Evolutionary conservation across 768 basidiomycete genomes (phyloP), one percentile per base, ranked within the genome.

Genomic region (Russula dissimulans): DNA sequence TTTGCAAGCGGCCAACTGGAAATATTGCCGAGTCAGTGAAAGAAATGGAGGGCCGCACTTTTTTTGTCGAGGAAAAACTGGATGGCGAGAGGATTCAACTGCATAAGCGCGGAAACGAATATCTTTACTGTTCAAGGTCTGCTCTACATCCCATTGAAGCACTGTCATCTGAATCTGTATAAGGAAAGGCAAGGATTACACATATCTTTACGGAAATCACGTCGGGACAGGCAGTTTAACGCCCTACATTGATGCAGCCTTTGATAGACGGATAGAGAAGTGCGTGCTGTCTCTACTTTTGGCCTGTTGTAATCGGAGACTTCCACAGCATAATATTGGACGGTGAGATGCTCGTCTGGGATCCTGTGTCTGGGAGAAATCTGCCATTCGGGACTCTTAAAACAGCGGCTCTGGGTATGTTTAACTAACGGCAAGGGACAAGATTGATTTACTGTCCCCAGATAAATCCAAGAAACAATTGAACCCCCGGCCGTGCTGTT

Each of bases 291-390:
- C 12, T 29, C 12, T 36, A 26, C 1, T 26, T 26, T 26, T 26
- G 22, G 22, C 18, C 18, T 3, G 31, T 41, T 51, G 45, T 26
- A 44, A 17, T n/a, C 1, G 10, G 17, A 36, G 12, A 34, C 3
- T 17, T 36, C 18, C 26, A 3, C 59, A 97, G 95, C 52, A 87
- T 95, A 66, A 91, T 98, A 49, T 72, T 99, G 14, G 97, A 99
- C 66, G 97, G 97, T 0, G 97, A 99, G 71, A 98, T 99, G 95
- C 76, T 99, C 36, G 95, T 97, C 3, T 98, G 90, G 89, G 97
- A 98, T 71, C 95, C 95, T 0, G 77, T 88, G 3, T 85, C 91
- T 0, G 86, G 88, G 67, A 83, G 90, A 22, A 90, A 91, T 68
- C 75, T 97, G 18, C 91, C 95, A 0, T 98, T 99, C 63, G 97